Percentiles rank a stretch among this genome's conserved stretches.
Evolutionary conservation across 768 basidiomycete species (phyloP).

Genomic region (Mycena capillaripes): DNA sequence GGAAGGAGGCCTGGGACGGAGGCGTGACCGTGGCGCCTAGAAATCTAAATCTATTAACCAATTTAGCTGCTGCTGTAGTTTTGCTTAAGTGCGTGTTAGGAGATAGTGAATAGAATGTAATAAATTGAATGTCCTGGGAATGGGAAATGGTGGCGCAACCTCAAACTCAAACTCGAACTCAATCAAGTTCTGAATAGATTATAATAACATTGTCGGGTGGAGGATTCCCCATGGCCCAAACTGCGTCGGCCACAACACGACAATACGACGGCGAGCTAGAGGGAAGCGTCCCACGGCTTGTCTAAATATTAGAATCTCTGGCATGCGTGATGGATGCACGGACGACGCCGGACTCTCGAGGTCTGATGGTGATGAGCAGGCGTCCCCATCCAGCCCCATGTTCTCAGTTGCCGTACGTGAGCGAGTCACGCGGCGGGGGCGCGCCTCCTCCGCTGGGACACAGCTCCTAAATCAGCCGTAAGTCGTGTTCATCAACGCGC

Average conservation of each 20-base stretch:
- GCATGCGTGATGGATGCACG: background rate
- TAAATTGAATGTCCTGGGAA: background rate
- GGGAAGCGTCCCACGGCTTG: slow-evolving; percentile 25
- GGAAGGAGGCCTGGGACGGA: background rate
- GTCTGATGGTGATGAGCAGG: background rate
- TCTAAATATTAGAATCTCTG: slow-evolving; percentile 6
- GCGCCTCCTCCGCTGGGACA: slow-evolving; percentile 2
- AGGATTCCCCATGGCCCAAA: background rate
- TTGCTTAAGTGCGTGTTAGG: background rate
- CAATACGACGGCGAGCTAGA: background rate
- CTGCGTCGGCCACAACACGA: background rate
- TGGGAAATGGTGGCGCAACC: too few species aligned
- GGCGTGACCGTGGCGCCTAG: too few species aligned
- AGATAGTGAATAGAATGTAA: background rate
- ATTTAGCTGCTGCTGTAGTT: background rate
- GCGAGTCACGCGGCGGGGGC: background rate
- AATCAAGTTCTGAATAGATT: background rate
- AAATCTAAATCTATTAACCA: too few species aligned
- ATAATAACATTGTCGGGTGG: too few species aligned
- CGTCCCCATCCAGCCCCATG: slow-evolving; percentile 8
- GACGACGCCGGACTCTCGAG: background rate
- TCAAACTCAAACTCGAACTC: background rate
- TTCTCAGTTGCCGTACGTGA: slow-evolving; percentile 9
- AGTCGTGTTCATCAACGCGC: background rate
- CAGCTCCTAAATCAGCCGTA: background rate